Evolutionary conservation across 164 flowering plant genomes (phyloP).

Genomic region (Stephania cephalantha): DNA sequence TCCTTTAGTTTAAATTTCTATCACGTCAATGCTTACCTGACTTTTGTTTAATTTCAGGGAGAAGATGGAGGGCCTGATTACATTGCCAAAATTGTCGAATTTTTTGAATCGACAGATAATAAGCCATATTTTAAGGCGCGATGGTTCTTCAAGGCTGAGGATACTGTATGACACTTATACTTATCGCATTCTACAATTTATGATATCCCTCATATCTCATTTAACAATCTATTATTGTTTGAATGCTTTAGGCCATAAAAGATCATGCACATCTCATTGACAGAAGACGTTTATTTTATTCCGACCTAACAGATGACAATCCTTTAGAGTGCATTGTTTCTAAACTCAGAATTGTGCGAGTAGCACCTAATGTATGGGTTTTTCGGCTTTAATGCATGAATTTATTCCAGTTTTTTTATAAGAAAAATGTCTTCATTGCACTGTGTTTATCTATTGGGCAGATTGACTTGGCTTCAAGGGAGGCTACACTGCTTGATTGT

Average conservation of each 20-base stretch:
- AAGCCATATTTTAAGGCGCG: conserved; percentile 42
- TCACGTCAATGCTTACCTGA: too few species aligned
- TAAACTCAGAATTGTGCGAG: conserved; percentile 36
- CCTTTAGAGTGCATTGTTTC: conserved; percentile 49
- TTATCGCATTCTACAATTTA: neutral
- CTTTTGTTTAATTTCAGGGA: too few species aligned
- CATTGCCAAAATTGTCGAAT: too few species aligned
- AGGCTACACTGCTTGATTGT: conserved; percentile 23
- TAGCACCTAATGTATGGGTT: conserved; percentile 36
- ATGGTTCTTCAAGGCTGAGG: conserved; percentile 67
- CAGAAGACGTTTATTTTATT: conserved; percentile 45
- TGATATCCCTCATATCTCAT: too few species aligned
- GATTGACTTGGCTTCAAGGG: conserved; percentile 32
- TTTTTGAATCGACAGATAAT: too few species aligned
- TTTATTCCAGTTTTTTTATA: too few species aligned
- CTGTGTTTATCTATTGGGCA: conserved; percentile 11
- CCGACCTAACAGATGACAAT: conserved; percentile 56
- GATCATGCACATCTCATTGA: conserved; percentile 28
- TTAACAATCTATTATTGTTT: neutral
- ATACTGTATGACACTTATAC: conserved; percentile 48
- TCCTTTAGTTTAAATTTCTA: too few species aligned
- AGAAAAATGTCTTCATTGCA: neutral
- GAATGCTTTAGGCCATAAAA: conserved; percentile 23
- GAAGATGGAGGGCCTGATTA: too few species aligned
- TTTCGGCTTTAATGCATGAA: neutral